Base-by-base conservation (phyloP, 148 eudicot species). In the Amaranthus cruentus region DNA sequence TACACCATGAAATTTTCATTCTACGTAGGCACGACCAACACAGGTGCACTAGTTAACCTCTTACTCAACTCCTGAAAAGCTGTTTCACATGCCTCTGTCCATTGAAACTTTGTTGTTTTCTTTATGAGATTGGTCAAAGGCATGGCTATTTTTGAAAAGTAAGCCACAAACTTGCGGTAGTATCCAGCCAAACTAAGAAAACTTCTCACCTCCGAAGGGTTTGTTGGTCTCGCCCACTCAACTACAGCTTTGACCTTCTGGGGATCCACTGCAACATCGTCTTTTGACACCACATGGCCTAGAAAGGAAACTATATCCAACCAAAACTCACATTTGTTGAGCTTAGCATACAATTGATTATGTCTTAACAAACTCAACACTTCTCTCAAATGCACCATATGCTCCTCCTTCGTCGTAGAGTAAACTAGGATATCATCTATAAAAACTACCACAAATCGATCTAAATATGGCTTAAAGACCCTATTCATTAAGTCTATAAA, bases 311-410 rank as follows among this genome's bases (percentile, higher is more conserved):
- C 68, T 15, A 10, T 6, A 0, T 38, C 21, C 8, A 59, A 4
- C 66, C 68, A 73, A 62, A 73, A 73, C 57, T 73, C 68, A 18
- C 57, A 73, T 9, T 73, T 73, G 3, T 5, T 7, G 0, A 73
- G 46, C 6, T 62, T 73, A 0, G 68, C 55, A 59, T 73, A 73
- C 5, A 28, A 28, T 2, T 28, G 38, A 28, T 28, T 28, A 28
- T 28, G 38, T 28, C 38, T 28, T 28, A 28, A 28, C 38, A 28
- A 28, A 28, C 2, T 28, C 38, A 28, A 28, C 38, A 28, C 38
- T 28, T 28, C 38, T 28, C 38, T 28, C 38, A 28, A 28, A 28
- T 28, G 76, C 2, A 7, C 11, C 4, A 9, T 6, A 18, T 68
- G 71, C 7, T 50, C 57, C 44, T 68, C 44, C 38, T 28, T 28